Evolutionary conservation across 2,329 filamentous ascomycete species (phyloP).

Genomic region (Tolypocladium nubicola): DNA sequence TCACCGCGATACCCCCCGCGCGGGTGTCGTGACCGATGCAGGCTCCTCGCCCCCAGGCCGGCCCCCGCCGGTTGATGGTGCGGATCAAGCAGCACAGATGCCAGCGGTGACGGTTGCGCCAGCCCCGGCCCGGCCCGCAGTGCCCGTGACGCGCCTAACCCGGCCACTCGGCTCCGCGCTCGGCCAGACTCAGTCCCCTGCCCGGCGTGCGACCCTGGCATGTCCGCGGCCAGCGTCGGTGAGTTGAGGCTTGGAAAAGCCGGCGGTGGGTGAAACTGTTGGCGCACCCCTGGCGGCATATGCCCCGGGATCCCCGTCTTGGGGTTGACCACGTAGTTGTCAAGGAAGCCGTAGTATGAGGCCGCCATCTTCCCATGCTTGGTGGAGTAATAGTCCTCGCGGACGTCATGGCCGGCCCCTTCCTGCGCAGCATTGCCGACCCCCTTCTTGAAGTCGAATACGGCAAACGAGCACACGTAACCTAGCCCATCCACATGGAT

Average conservation of each 20-base stretch:
- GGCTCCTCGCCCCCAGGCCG: constrained; percentile 31
- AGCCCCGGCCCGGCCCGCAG: constrained; percentile 25
- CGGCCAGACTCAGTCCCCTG: constrained; percentile 32
- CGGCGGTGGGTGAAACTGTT: constrained; percentile 64
- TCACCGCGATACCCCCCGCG: constrained; percentile 35
- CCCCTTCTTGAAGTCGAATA: constrained; percentile 91
- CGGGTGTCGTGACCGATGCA: constrained; percentile 34
- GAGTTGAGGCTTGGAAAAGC: constrained; percentile 62
- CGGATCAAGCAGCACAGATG: constrained; percentile 63
- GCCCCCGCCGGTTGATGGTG: constrained; percentile 56
- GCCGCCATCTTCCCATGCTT: constrained; percentile 99
- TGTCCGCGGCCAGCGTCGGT: constrained; percentile 44
- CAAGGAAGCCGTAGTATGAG: constrained; percentile 88
- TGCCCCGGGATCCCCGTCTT: constrained; percentile 55
- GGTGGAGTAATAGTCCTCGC: constrained; percentile 87
- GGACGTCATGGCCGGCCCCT: constrained; percentile 46
- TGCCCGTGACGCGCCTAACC: constrained; percentile 9
- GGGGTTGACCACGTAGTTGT: constrained; percentile 75
- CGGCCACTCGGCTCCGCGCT: constrained; percentile 28
- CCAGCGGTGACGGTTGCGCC: constrained; percentile 53
- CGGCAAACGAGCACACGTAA: constrained; percentile 93
- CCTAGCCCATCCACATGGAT: constrained; percentile 93
- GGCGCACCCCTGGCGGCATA: constrained; percentile 39
- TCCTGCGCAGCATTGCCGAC: constrained; percentile 33
- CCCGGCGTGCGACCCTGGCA: constrained; percentile 36